A percentile compares a stretch with the other conserved stretches of the same genome.
phyloP scores from a whole-genome alignment of 371 early-diverging fungal genomes.

The Spraguea lophii region DNA sequence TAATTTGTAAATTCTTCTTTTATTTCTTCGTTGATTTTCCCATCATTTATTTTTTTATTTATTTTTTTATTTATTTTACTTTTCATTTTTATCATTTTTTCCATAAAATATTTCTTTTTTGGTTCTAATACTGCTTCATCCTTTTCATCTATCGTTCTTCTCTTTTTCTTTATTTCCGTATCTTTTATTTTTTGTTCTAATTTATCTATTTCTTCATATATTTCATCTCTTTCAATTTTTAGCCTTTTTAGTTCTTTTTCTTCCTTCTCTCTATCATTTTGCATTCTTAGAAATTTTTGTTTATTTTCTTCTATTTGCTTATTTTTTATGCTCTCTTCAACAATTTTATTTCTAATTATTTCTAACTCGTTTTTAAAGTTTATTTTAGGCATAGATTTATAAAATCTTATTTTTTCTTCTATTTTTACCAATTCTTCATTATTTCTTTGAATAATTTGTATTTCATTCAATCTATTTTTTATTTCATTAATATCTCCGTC shows the following conservation, averaged over 20 bases:
- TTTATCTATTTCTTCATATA: neutral
- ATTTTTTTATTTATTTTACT: conserved; percentile 18
- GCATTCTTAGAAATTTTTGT: neutral
- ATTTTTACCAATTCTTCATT: conserved; percentile 33
- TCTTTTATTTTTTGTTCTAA: neutral
- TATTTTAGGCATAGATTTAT: conserved; percentile 1
- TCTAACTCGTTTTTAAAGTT: neutral
- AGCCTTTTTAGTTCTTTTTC: neutral
- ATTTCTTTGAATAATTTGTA: conserved; percentile 45
- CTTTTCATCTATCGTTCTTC: neutral
- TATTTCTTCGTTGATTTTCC: conserved; percentile 38
- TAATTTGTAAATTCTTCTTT: conserved; percentile 60
- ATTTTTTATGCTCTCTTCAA: neutral
- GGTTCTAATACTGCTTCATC: neutral
- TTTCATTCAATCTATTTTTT: neutral
- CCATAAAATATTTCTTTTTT: neutral
- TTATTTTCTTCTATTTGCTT: neutral
- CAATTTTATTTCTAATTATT: neutral
- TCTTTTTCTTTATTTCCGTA: neutral
- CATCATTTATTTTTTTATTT: conserved; percentile 2
- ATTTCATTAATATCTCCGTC: neutral
- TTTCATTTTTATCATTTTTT: neutral
- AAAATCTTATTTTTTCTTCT: neutral
- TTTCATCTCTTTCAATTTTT: neutral
- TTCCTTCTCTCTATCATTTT: neutral